These are phyloP conservation scores for Austroboletus eburneus DNA, from an alignment of 768 basidiomycete genomes.

Conservation along the genomic window DNA sequence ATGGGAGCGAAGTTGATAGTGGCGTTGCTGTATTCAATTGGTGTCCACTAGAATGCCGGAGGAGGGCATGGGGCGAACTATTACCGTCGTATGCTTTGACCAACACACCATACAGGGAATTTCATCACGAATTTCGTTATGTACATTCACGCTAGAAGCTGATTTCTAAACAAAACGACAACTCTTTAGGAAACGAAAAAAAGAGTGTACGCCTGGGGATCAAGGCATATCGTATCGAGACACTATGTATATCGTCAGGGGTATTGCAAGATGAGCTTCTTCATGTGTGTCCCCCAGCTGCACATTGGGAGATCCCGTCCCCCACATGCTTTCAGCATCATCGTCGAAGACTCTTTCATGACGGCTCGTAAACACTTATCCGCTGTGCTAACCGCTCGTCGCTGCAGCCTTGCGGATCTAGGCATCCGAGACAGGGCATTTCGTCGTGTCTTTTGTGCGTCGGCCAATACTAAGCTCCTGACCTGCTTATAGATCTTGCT, in stretches of 20 bases:
- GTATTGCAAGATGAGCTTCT: constrained; percentile 56
- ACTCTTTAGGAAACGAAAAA: constrained; percentile 4
- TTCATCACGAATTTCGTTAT: neutral
- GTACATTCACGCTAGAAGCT: constrained; percentile 2
- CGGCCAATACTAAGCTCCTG: constrained; percentile 39
- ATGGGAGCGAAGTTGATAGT: constrained; percentile 5
- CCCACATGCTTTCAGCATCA: constrained; percentile 44
- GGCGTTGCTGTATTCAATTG: constrained; percentile 1
- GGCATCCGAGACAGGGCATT: constrained; percentile 8
- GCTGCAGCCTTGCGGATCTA: constrained; percentile 13
- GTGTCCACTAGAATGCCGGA: neutral
- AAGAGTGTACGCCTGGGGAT: constrained; percentile 3
- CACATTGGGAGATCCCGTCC: constrained; percentile 44
- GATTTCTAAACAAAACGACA: constrained; percentile 20
- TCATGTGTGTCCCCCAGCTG: constrained; percentile 60
- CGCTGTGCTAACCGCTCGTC: constrained; percentile 12
- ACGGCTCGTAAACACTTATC: constrained; percentile 29
- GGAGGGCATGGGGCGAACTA: constrained; percentile 4
- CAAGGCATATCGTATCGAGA: neutral
- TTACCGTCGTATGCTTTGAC: constrained; percentile 5
- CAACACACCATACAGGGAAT: constrained; percentile 3
- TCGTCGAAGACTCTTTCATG: constrained; percentile 28
- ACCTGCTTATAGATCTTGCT: constrained; percentile 41
- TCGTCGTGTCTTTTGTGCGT: constrained; percentile 19
- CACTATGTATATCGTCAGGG: constrained; percentile 43